These are phyloP conservation scores for Tanacetum coccineum DNA, from an alignment of 129 eudicot species.

Conservation along the genomic window DNA sequence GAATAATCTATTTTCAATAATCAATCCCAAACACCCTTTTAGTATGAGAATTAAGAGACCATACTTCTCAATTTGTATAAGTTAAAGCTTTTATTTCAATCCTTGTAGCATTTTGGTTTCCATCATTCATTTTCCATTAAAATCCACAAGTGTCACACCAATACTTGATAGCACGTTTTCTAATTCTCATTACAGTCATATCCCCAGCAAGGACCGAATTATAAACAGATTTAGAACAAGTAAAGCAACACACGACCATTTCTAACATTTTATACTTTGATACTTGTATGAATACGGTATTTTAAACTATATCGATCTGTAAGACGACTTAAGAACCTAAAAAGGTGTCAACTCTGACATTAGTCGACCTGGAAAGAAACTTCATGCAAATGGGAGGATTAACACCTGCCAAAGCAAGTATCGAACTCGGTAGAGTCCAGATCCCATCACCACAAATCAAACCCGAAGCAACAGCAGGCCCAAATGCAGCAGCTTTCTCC, in stretches of 20 bases:
- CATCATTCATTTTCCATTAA: no score
- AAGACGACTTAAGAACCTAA: constrained; percentile 26
- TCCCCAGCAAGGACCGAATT: no score
- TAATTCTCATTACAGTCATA: no score
- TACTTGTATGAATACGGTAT: not conserved
- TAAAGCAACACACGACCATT: no score
- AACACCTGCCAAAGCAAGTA: constrained; percentile 78
- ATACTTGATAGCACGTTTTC: no score
- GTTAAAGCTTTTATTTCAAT: no score
- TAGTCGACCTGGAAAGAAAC: constrained; percentile 55
- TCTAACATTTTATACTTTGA: constrained; percentile 5
- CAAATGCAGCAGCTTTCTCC: constrained; percentile 75
- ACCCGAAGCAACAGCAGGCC: constrained; percentile 96
- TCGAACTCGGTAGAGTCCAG: constrained; percentile 87
- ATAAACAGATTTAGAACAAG: no score
- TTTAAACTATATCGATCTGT: constrained; percentile 8
- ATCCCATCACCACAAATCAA: constrained; percentile 96
- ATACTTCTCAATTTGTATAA: no score
- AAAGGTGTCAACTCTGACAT: constrained; percentile 50
- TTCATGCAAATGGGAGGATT: constrained; percentile 96
- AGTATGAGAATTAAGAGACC: no score
- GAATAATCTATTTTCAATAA: no score
- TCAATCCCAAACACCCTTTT: no score
- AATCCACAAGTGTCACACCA: not conserved
- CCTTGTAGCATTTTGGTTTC: no score